Percentiles rank a stretch among this genome's conserved stretches.
phyloP scores from a whole-genome alignment of 1,284 basidiomycete genomes.

The Neotropicomus parvogracilis region DNA sequence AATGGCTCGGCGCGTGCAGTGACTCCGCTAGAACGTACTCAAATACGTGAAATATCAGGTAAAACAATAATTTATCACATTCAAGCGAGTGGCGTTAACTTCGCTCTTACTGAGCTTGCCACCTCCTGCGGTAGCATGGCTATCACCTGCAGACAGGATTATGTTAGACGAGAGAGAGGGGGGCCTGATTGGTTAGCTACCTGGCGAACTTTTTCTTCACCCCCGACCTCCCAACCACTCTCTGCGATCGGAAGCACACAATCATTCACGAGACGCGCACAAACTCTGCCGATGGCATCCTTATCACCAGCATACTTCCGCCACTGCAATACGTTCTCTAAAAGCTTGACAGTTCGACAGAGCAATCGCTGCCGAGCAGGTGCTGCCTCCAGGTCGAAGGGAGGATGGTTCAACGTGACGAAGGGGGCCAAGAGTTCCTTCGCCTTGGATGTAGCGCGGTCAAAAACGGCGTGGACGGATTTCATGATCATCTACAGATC shows the following conservation, averaged over 20 bases:
- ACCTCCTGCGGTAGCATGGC: slow-evolving; percentile 45
- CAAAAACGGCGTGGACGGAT: slow-evolving; percentile 58
- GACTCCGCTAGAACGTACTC: slow-evolving; percentile 1
- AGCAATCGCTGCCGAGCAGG: slow-evolving; percentile 72
- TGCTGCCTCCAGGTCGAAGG: slow-evolving; percentile 77
- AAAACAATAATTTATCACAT: slow-evolving; percentile 10
- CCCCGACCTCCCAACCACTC: slow-evolving; percentile 86
- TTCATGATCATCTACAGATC: slow-evolving; percentile 59
- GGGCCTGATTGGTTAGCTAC: slow-evolving; percentile 38
- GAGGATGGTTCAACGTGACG: slow-evolving; percentile 39
- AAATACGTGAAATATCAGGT: neutral
- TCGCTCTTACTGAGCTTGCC: slow-evolving; percentile 21
- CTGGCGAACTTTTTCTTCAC: slow-evolving; percentile 63
- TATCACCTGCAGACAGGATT: slow-evolving; percentile 37
- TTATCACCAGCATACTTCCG: slow-evolving; percentile 67
- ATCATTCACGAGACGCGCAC: slow-evolving; percentile 55
- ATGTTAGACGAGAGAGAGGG: slow-evolving; percentile 2
- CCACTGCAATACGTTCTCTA: slow-evolving; percentile 74
- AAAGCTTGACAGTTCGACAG: slow-evolving; percentile 65
- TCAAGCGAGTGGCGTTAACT: slow-evolving; percentile 8
- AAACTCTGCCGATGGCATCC: slow-evolving; percentile 55
- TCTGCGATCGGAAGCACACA: slow-evolving; percentile 68
- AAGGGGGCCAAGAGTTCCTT: slow-evolving; percentile 45
- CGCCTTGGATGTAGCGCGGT: slow-evolving; percentile 48
- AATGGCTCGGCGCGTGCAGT: slow-evolving; percentile 9